These are phyloP conservation scores for Aspergillus candidus DNA, from an alignment of 2,329 filamentous ascomycete species.

Conservation along the genomic window DNA sequence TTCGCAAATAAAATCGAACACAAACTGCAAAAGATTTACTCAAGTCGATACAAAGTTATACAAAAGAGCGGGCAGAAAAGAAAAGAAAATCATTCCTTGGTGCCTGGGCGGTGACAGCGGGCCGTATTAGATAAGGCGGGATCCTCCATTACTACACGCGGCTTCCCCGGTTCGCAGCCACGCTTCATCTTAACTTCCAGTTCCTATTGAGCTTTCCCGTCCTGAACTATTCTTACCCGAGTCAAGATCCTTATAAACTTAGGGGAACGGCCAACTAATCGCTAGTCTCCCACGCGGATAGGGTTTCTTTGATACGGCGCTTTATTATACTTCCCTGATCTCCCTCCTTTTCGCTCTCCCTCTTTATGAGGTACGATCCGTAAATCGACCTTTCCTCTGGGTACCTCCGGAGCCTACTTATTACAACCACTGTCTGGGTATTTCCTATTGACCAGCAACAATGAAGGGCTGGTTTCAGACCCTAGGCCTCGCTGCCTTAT, in stretches of 20 bases:
- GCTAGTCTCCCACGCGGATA: too few species aligned
- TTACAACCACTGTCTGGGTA: slow-evolving; percentile 8
- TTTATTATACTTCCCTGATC: not conserved
- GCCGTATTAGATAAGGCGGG: slow-evolving; percentile 22
- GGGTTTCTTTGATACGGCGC: too few species aligned
- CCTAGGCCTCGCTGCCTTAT: slow-evolving; percentile 31
- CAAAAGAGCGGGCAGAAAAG: slow-evolving; percentile 6
- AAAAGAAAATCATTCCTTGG: not conserved
- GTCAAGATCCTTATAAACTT: slow-evolving; percentile 4
- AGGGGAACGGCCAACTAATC: too few species aligned
- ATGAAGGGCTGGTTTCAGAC: slow-evolving; percentile 39
- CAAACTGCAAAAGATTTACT: too few species aligned
- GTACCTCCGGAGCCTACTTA: slow-evolving; percentile 19
- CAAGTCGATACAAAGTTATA: too few species aligned
- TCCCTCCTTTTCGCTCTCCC: slow-evolving; percentile 1
- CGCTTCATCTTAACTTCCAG: slow-evolving; percentile 9
- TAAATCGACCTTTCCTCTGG: slow-evolving; percentile 10
- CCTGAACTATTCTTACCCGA: slow-evolving; percentile 15
- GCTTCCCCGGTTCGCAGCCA: slow-evolving; percentile 20
- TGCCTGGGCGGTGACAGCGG: too few species aligned
- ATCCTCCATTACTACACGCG: slow-evolving; percentile 17
- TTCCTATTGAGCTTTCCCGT: slow-evolving; percentile 1
- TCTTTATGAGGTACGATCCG: slow-evolving; percentile 17
- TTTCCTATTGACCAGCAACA: slow-evolving; percentile 21
- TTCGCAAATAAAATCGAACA: too few species aligned